phyloP scores from a whole-genome alignment of 345 rosid species.

The Heritiera littoralis region DNA sequence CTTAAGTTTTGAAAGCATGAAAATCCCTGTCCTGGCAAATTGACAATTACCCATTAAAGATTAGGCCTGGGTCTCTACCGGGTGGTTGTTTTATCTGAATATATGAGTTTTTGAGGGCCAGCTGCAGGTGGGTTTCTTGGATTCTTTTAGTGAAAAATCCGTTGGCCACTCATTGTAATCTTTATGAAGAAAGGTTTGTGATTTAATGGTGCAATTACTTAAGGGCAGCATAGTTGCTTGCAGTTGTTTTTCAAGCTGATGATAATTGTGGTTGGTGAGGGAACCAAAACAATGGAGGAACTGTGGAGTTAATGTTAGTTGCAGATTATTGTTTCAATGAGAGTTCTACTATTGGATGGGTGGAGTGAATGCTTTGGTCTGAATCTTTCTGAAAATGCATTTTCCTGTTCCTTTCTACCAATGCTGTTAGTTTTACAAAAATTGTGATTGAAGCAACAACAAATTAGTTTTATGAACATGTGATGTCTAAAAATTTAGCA shows the following conservation, averaged over 20 bases:
- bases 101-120: not conserved
- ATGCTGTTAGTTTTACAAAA: no score
- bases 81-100: conserved; percentile 23
- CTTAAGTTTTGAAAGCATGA: conserved; percentile 5
- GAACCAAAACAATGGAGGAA: conserved; percentile 15
- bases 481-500: no score
- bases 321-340: conserved; percentile 16
- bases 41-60: conserved; percentile 14
- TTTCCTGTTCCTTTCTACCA: not conserved
- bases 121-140: not conserved
- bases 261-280: conserved; percentile 29
- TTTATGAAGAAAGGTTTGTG: conserved; percentile 27
- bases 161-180: conserved; percentile 13
- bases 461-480: no score
- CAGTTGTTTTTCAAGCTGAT: conserved; percentile 10
- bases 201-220: conserved; percentile 23
- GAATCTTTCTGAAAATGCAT: not conserved
- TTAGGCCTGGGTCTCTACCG: conserved; percentile 12
- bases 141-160: conserved; percentile 19
- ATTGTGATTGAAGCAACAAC: no score
- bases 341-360: conserved; percentile 16
- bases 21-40: conserved; percentile 9
- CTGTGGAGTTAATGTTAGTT: conserved; percentile 21
- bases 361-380: conserved; percentile 17
- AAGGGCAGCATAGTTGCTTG: not conserved